Evolutionary conservation across 1,139 yeast genomes (phyloP).

Genomic region (Eremothecium sinecaudum): DNA sequence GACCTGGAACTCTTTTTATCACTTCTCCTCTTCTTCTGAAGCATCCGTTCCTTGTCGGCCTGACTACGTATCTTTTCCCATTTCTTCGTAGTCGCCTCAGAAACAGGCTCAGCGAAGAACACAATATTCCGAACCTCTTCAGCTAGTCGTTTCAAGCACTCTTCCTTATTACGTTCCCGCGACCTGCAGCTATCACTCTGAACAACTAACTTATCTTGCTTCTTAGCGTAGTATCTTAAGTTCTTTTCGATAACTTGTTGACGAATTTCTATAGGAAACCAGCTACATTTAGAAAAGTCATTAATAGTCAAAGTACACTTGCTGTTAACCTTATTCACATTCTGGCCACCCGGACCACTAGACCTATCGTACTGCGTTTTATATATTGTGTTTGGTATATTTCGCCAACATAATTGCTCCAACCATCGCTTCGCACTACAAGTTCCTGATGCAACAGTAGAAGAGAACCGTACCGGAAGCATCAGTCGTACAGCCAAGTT

Average conservation of each 20-base stretch:
- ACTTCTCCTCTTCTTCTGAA: conserved; percentile 43
- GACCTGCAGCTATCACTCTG: conserved; percentile 56
- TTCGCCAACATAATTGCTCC: conserved; percentile 25
- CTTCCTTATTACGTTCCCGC: conserved; percentile 47
- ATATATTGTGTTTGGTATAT: conserved; percentile 46
- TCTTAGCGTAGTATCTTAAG: conserved; percentile 49
- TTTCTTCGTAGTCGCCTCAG: conserved; percentile 40
- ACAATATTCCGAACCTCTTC: conserved; percentile 42
- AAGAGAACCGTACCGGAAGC: too few relatives aligned
- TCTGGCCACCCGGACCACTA: conserved; percentile 94
- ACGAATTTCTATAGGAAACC: conserved; percentile 56
- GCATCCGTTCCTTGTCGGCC: conserved; percentile 42
- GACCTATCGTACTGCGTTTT: conserved; percentile 55
- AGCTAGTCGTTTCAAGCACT: conserved; percentile 53
- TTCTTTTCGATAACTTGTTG: conserved; percentile 35
- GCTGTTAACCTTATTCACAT: conserved; percentile 76
- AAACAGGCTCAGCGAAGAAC: conserved; percentile 43
- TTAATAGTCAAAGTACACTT: conserved; percentile 62
- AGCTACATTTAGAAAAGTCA: conserved; percentile 43
- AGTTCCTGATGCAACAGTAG: too few relatives aligned
- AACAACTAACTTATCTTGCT: conserved; percentile 47
- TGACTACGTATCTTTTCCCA: conserved; percentile 47
- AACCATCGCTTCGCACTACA: conserved; percentile 43
- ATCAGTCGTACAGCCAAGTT: too few relatives aligned
- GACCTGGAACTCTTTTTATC: conserved; percentile 38